These are phyloP conservation scores for Cystobasidium onofrii DNA, from an alignment of 768 basidiomycete genomes.

Conservation along the genomic window DNA sequence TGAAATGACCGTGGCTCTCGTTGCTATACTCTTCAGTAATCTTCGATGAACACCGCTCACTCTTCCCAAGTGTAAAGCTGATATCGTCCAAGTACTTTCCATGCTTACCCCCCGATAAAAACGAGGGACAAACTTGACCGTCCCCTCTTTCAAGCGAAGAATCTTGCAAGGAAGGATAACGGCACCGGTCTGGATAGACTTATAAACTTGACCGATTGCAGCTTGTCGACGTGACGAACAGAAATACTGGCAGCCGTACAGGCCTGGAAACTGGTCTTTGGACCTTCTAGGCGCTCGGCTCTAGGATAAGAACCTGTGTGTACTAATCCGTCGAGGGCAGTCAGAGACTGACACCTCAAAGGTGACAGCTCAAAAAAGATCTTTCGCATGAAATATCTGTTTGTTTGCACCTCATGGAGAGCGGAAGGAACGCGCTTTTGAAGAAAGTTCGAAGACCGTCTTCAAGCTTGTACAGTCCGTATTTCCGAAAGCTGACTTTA, in stretches of 20 bases:
- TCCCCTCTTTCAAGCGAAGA: neutral
- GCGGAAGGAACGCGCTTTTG: neutral
- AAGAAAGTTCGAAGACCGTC: neutral
- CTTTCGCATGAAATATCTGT: neutral
- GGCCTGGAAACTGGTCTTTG: neutral
- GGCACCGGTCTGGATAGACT: conserved; percentile 17
- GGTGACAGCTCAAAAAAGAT: neutral
- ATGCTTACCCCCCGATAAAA: neutral
- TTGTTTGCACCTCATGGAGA: neutral
- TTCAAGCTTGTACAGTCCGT: neutral
- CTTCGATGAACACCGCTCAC: neutral
- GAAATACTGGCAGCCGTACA: neutral
- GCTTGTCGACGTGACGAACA: neutral
- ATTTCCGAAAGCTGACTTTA: neutral
- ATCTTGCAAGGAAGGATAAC: neutral
- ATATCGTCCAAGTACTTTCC: conserved; percentile 4
- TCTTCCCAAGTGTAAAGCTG: neutral
- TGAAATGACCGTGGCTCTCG: neutral
- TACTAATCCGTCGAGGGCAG: too few species aligned
- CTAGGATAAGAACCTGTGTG: neutral
- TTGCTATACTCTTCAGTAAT: neutral
- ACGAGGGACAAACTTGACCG: neutral
- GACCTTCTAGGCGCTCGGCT: neutral
- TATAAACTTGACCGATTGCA: conserved; percentile 14
- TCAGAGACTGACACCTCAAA: too few species aligned